These are phyloP conservation scores for Paraurostyla sp. DNA, from an alignment of 73 alveolate species.

Conservation along the genomic window DNA sequence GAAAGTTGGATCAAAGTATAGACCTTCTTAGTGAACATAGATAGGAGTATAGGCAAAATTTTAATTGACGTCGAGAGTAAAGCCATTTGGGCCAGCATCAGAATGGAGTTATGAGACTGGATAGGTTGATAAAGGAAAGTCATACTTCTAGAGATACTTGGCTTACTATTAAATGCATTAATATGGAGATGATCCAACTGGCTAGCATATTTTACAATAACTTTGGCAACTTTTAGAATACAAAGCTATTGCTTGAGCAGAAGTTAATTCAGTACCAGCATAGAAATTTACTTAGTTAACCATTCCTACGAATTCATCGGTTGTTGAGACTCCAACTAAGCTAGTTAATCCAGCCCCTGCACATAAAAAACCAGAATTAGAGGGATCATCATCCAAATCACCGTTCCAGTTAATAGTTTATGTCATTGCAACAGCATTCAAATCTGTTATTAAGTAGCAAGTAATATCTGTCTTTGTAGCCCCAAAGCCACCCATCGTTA, in stretches of 20 bases:
- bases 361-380: background rate
- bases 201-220: conserved; percentile 5
- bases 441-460: background rate
- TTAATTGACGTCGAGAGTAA: background rate
- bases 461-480: background rate
- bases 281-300: background rate
- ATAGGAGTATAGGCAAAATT: conserved; percentile 27
- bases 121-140: background rate
- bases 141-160: background rate
- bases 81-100: background rate
- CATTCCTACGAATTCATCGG: background rate
- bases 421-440: background rate
- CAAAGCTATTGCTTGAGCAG: background rate
- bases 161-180: background rate
- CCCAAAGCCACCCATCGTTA: background rate
- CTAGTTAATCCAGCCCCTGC: background rate
- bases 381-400: background rate
- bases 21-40: conserved; percentile 21
- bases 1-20: conserved; percentile 1
- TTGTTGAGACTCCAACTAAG: background rate
- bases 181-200: conserved; percentile 12
- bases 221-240: conserved; percentile 9
- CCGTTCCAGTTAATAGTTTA: background rate
- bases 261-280: background rate
- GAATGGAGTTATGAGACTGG: conserved; percentile 7